Conservation (phyloP, 345 rosid species). For the Trapa incisa region DNA sequence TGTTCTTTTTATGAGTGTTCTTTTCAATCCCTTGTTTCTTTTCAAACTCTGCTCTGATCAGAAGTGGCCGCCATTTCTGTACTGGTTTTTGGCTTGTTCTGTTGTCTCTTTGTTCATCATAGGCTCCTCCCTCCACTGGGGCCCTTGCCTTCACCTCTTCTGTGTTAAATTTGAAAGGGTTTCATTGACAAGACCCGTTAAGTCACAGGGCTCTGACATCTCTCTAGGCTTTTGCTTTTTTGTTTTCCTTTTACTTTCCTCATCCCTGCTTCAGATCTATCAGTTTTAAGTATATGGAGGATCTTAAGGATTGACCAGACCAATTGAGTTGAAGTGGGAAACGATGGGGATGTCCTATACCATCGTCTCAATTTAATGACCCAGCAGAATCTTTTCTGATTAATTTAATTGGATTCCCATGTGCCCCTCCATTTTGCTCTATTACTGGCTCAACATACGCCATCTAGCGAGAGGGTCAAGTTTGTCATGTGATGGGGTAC, state of each 20-base stretch:
- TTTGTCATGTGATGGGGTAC: too few species aligned
- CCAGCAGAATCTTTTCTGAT: background rate
- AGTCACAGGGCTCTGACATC: background rate
- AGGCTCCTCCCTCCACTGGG: background rate
- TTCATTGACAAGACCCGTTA: conserved; percentile 4
- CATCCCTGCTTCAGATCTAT: background rate
- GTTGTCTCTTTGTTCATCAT: background rate
- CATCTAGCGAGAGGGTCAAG: too few species aligned
- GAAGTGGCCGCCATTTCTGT: conserved; percentile 7
- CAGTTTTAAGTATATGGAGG: background rate
- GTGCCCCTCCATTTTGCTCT: background rate
- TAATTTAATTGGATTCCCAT: background rate
- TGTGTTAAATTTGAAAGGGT: background rate
- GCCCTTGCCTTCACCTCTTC: background rate
- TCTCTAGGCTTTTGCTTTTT: background rate
- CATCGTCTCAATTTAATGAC: conserved; percentile 2
- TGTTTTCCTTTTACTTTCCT: background rate
- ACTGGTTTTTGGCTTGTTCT: background rate
- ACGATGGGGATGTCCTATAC: conserved; percentile 1
- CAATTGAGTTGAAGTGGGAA: conserved; percentile 3
- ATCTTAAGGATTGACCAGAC: conserved; percentile 2
- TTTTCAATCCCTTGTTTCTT: background rate
- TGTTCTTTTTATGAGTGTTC: conserved; percentile 2
- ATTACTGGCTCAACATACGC: too few species aligned
- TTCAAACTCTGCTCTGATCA: background rate